Base-by-base conservation (phyloP, 2,329 filamentous ascomycete species). In the Colletotrichum noveboracense region DNA sequence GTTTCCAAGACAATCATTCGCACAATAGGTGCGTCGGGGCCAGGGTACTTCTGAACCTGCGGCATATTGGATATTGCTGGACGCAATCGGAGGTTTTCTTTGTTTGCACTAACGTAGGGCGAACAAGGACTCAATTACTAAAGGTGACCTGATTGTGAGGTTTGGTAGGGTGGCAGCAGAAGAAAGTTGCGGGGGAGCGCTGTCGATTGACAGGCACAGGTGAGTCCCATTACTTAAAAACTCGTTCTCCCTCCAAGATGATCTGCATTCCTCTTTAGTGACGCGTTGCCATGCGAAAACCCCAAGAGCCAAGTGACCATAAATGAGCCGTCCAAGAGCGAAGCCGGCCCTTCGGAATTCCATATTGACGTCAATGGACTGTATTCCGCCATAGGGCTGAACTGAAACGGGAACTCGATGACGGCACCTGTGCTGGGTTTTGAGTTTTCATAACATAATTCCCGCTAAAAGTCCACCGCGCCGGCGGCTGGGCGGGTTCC, bases 1-100 rank as follows among this genome's bases (percentile, higher is more conserved):
- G 90, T 92, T 80, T 92, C 91, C 9, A 92, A 86, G 74, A 92
- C 89, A 70, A 92, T 83, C 77, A 88, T 82, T 13, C 81, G 83
- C 14, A 87, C 78, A 6, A 76, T 5, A 21, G 70, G 64, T 18
- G 74, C 58, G 8, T 65, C 30, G 10, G 76, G 76, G 21, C 62
- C 70, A 12, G 74, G 74, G 26, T 76, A 74, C 5, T 74, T 76
- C 24, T 69, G 67, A 30, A 55, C 52, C 7, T 66, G 52, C 14
- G 26, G n/a, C 70, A 76, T 64, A 26, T 12, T 62, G 34, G 16
- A 7, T 58, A 7, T n/a, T 18, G n/a, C 24, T 24, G 16, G 30
- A 8, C 32, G 58, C 7, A 36, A 21, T 21, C 36, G 14, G 61
- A 9, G 24, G 6, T 32, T 18, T 38, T 43, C 34, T 21, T 21